Conservation (phyloP, 331 rosid species). For the Acacia pycnantha region DNA sequence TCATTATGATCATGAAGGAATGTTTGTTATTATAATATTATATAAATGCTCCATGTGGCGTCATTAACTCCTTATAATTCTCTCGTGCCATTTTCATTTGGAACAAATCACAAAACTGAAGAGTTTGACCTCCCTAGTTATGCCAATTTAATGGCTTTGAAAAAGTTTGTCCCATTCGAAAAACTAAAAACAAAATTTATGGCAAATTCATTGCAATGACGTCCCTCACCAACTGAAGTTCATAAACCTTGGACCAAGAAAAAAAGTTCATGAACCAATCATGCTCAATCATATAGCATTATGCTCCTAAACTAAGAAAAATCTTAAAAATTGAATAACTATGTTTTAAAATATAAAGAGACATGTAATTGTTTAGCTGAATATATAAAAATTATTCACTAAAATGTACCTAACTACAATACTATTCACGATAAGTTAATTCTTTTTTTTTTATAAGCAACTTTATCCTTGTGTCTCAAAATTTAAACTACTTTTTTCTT, state of each 20-base stretch:
- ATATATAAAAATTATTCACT: no score
- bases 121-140: background rate
- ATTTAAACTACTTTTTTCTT: no score
- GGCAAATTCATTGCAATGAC: slow-evolving; percentile 11
- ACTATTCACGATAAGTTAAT: no score
- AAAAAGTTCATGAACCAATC: no score
- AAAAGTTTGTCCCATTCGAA: background rate
- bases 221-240: background rate
- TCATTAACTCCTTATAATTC: background rate
- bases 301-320: no score
- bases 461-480: no score
- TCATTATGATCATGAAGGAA: background rate
- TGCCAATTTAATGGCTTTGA: background rate
- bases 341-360: no score
- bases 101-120: background rate
- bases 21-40: background rate
- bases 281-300: no score
- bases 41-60: background rate
- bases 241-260: slow-evolving; percentile 2
- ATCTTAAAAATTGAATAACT: no score
- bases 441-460: no score
- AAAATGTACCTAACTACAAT: no score
- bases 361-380: no score
- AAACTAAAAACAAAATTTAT: background rate
- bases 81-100: background rate